Percentiles rank a stretch among this genome's conserved stretches.
These are phyloP conservation scores for Pseudogymnoascus sp. DNA, from an alignment of 2,329 filamentous ascomycete genomes.

Conservation along the genomic window DNA sequence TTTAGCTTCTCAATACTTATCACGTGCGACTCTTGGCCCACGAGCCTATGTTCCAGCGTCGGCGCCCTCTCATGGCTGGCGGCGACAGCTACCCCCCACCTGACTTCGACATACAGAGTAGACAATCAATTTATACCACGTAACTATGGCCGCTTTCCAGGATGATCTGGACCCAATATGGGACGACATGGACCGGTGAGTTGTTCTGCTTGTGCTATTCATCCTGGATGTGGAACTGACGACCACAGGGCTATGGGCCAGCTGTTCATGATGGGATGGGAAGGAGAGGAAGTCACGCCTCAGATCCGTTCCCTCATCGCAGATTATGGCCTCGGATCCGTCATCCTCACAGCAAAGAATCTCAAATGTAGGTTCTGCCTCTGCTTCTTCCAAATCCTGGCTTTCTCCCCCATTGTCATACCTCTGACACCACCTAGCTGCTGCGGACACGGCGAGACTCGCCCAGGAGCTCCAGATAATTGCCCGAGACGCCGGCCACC, in stretches of 20 bases:
- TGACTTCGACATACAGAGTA: conserved; percentile 21
- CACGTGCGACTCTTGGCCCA: not conserved
- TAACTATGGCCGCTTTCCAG: conserved; percentile 35
- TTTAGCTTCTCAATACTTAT: not conserved
- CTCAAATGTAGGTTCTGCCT: conserved; percentile 59
- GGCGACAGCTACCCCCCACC: conserved; percentile 5
- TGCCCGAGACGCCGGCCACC: conserved; percentile 82
- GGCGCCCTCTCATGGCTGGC: not conserved
- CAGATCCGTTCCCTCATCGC: conserved; percentile 75
- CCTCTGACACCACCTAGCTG: conserved; percentile 48
- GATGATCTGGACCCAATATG: conserved; percentile 47
- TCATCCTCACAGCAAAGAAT: conserved; percentile 77
- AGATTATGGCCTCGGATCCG: conserved; percentile 79
- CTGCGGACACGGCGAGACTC: conserved; percentile 77
- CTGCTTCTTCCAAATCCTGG: not conserved
- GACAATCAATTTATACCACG: conserved; percentile 21
- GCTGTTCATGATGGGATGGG: conserved; percentile 76
- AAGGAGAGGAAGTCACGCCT: conserved; percentile 74
- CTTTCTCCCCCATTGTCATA: not conserved
- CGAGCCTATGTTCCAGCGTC: not conserved
- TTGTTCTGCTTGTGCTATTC: conserved; percentile 22
- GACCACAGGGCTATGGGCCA: conserved; percentile 59
- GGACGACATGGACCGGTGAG: conserved; percentile 23
- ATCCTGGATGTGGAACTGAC: not conserved
- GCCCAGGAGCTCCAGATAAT: conserved; percentile 90